Evolutionary conservation across 2,329 filamentous ascomycete genomes (phyloP), one percentile per base, ranked within the genome.

Genomic region (Hymenoscyphus linearis): DNA sequence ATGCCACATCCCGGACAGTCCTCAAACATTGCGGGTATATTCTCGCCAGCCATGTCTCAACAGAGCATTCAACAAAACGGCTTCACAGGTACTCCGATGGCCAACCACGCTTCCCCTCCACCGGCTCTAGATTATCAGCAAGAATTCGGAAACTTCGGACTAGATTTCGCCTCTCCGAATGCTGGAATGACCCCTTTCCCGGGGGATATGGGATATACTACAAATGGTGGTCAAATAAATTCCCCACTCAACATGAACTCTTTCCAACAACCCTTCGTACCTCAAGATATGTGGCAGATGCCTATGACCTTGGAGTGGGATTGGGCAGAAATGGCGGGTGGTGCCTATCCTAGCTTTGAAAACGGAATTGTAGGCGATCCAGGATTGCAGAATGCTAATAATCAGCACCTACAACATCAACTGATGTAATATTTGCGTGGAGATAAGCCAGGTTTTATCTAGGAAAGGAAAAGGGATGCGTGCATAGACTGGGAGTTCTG

Each of bases 251-350:
- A 67, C 60, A 71, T 77, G 37, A 74, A 76, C 13, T 71, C 79
- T 18, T 92, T 93, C 71, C 88, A 93, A 70, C 90, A 96, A 67
- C 93, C 93, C 0, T 88, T 96, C 70, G 85, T 98, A 25, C 93
- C 95, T 4, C 91, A 93, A 69, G 95, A 98, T 75, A 76, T 98
- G 27, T 99, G 95, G 86, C 89, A 93, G 74, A 87, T 98, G 84
- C 93, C 93, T 1, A 96, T 96, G 87, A 96, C 91, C 2, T 82
- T 98, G 25, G 93, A 98, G 72, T 90, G 86, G 87, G 71, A 84
- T 70, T 87, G 84, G 83, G 84, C 84, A 1, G 85, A 87, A 73
- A 85, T 87, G 79, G 86, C 82, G 35, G 84, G 84, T n/a, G 85
- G 84, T 10, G 79, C 80, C 2, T 87, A 87, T 67, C 84, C 85